Base-by-base conservation (phyloP, 768 basidiomycete genomes). In the Botryobasidium botryosum region DNA sequence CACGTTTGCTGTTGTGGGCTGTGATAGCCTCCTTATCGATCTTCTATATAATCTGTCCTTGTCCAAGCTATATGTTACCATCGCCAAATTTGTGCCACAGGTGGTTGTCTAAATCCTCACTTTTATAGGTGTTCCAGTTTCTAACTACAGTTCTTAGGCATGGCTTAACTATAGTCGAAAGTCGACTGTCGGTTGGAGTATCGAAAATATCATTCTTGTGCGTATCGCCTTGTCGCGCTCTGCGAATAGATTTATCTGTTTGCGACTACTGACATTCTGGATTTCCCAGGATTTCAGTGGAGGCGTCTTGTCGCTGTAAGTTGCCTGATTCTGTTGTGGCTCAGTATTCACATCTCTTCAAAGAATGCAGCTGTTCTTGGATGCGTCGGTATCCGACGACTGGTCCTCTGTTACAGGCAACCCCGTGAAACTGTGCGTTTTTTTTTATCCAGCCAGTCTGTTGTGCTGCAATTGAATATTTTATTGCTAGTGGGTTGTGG, bases 61-160 rank as follows among this genome's bases (percentile, higher is more conserved):
- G 25, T 51, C 61, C 49, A 62, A 65, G 49, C 56, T 65, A 12
- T 55, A 55, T 43, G 57, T 62, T 40, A 57, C 61, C 5, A 44
- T 59, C 31, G 51, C 59, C 27, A 68, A 68, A 52, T 64, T 60
- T 41, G 38, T 66, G 4, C 65, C 66, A 3, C 66, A 66, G 48
- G 58, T 62, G 24, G n/a, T n/a, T n/a, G n/a, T n/a, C n/a, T n/a
- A n/a, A n/a, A n/a, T n/a, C n/a, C n/a, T n/a, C n/a, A n/a, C n/a
- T n/a, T n/a, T n/a, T n/a, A n/a, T n/a, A n/a, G n/a, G n/a, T 15
- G 29, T 50, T 24, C 25, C 23, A 21, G 12, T 32, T 8, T 28
- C 5, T 10, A 13, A 12, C 26, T 43, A n/a, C 21, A 15, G 21
- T 44, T 6, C 20, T 10, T 18, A 57, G 50, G 56, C 51, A 3